Evolutionary conservation across 805 yeast genomes (phyloP), one percentile per base, ranked within the genome.

Genomic region (Candida patagonica): DNA sequence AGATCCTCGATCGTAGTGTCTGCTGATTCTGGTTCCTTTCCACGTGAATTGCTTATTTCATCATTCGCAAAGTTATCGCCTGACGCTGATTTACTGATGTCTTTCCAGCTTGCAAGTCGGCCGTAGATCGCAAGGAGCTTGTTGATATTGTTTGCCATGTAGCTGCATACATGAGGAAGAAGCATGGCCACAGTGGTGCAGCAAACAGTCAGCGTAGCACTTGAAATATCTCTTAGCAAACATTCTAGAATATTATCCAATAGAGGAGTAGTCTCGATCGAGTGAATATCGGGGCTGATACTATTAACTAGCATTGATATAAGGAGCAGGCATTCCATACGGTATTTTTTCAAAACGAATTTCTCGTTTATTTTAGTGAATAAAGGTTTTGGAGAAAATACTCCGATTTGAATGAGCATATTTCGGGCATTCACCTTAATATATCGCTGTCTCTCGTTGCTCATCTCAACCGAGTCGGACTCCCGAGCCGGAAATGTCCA

Each of bases 401-500:
- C 13, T 1, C 71, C 77, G 56, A 62, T 71, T n/a, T 60, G 62
- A 1, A 54, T 48, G 9, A 77, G 52, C 15, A 74, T 38, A 1
- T 43, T 42, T 9, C 62, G 54, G 37, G 73, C 65, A 49, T 75
- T 76, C 40, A 55, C 55, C 30, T 63, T 60, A 6, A 72, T 61
- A 43, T 71, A 74, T 24, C 82, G 55, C 12, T 60, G 48, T 12
- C 79, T 56, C 51, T 78, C 85, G 36, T 62, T 68, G 23, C 38
- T 12, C 29, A 44, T 17, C 26, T 41, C 20, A 57, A 63, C 64
- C 71, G n/a, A 57, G 48, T 12, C 49, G 47, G 26, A 27, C 41
- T 38, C 41, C 34, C 23, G 41, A 26, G 16, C 30, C 29, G 39
- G 12, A 26, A 25, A n/a, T 21, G 26, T 6, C 27, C 32, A 17